Base-by-base conservation (phyloP, 345 rosid genomes). In the Reutealis trisperma region DNA sequence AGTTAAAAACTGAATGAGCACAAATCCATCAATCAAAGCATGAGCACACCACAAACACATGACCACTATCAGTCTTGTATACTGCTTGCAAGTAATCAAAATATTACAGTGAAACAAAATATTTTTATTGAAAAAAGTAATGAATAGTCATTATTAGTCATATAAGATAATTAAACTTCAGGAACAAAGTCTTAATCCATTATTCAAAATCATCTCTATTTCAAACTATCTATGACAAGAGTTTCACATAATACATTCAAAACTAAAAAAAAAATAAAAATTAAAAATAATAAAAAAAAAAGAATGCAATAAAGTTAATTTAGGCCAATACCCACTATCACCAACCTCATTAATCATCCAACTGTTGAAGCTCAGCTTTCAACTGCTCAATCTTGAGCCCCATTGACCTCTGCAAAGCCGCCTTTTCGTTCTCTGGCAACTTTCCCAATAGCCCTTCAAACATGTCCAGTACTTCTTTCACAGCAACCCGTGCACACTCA, bases 311-410 rank as follows among this genome's bases (percentile, higher is more conserved):
- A 52, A 65, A 24, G 0, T 15, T 47, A 42, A 19, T 6, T 59
- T 13, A 51, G 10, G 71, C 16, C 32, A 52, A 37, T 18, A 55
- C 59, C 71, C 78, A 68, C 16, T 18, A 66, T 24, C 64, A 64
- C 75, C 59, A 70, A 63, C 73, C 84, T 84, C 76, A 77, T 87
- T 90, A 89, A 64, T 95, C 98, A 71, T 93, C 90, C 62, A 93
- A 83, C 79, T 93, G 99, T 51, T 82, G 77, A 67, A 96, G 91
- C 84, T 96, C 98, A 57, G 97, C 98, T 82, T 93, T 93, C 63
- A 96, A 80, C 85, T 96, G 99, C 90, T 96, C 97, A 61, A 96
- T 92, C 92, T 96, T 93, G 51, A 93, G 89, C 7, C 99, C 97
- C 99, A 96, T 96, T 14, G 99, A 96, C 76, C 98, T 82, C 78